phyloP scores from a whole-genome alignment of 148 eudicot species.

The Spergularia marina region DNA sequence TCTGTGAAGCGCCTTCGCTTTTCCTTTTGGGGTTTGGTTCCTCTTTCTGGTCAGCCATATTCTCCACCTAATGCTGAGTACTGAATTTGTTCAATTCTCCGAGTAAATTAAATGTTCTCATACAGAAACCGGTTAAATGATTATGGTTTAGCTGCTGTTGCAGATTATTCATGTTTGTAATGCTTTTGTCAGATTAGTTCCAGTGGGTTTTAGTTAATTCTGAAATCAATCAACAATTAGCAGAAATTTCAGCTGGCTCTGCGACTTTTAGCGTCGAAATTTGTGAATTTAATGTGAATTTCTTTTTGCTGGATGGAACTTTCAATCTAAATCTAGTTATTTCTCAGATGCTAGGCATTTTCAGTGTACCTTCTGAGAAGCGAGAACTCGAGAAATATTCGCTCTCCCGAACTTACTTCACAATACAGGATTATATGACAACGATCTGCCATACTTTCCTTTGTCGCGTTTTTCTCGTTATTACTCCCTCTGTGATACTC shows the following conservation, averaged over 20 bases:
- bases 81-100: neutral
- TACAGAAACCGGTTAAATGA: neutral
- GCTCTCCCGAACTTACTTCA: no score
- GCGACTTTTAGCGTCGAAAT: neutral
- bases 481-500: no score
- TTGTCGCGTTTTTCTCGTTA: no score
- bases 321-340: neutral
- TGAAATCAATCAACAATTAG: neutral
- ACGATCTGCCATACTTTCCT: no score
- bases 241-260: neutral
- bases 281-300: neutral
- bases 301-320: neutral
- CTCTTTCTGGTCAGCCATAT: neutral
- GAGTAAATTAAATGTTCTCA: neutral
- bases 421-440: no score
- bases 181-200: conserved; percentile 1
- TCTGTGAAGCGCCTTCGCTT: neutral
- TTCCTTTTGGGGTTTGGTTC: neutral
- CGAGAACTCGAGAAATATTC: no score
- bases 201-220: neutral
- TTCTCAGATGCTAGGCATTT: neutral
- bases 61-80: neutral
- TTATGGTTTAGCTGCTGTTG: conserved; percentile 16
- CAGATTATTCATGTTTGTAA: conserved; percentile 8
- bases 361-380: no score